phyloP scores from a whole-genome alignment of 2,329 filamentous ascomycete species.

The Ceratocystiopsis brevicomis region DNA sequence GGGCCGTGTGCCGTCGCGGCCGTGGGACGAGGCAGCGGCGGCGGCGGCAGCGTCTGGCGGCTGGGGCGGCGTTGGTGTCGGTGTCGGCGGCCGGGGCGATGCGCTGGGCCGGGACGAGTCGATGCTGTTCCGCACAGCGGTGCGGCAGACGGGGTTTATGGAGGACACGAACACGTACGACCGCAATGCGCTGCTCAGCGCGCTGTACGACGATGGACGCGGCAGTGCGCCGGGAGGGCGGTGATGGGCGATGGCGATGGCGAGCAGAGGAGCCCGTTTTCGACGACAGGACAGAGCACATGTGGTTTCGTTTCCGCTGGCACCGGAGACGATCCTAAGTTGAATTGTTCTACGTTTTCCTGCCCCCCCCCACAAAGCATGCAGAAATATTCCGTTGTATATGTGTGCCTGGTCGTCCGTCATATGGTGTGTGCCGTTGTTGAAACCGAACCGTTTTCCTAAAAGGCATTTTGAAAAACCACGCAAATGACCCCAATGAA shows the following conservation, averaged over 20 bases:
- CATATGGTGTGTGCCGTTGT: too few relatives aligned
- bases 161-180: slow-evolving; percentile 10
- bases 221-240: too few relatives aligned
- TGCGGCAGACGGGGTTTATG: slow-evolving; percentile 8
- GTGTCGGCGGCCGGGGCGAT: too few relatives aligned
- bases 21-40: slow-evolving; percentile 10
- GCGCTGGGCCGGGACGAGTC: slow-evolving; percentile 9
- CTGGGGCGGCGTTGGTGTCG: slow-evolving; percentile 2
- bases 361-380: neutral
- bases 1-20: neutral
- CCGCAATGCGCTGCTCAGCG: slow-evolving; percentile 9
- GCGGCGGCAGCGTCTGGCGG: slow-evolving; percentile 6
- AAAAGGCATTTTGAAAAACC: neutral
- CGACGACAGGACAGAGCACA: too few relatives aligned
- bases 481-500: neutral
- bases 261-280: too few relatives aligned
- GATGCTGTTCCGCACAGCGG: slow-evolving; percentile 10
- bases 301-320: too few relatives aligned
- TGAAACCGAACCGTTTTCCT: too few relatives aligned
- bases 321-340: slow-evolving; percentile 12
- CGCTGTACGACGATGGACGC: slow-evolving; percentile 3
- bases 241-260: too few relatives aligned
- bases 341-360: slow-evolving; percentile 12
- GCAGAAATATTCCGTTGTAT: too few relatives aligned
- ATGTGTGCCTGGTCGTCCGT: too few relatives aligned